Evolutionary conservation across 2,329 filamentous ascomycete species (phyloP).

Genomic region (Ilyonectria robusta): DNA sequence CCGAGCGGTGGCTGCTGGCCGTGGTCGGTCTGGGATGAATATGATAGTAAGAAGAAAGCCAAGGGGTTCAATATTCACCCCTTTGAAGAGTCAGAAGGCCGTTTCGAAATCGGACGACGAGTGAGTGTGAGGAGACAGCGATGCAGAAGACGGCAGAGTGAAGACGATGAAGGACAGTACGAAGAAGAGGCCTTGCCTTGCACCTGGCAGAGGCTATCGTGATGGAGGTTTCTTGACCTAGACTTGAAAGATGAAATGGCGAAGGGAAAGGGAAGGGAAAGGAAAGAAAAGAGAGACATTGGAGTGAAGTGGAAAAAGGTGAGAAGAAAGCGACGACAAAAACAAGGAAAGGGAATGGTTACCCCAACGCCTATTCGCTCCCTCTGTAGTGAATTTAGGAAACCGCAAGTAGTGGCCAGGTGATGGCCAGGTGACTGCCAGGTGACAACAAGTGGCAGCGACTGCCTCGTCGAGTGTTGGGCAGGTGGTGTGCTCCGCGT

Average conservation of each 20-base stretch:
- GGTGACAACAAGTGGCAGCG: slow-evolving; percentile 9
- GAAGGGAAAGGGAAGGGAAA: neutral
- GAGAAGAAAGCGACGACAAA: slow-evolving; percentile 19
- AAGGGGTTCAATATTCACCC: neutral
- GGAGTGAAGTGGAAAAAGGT: slow-evolving; percentile 4
- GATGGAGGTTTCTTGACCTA: neutral
- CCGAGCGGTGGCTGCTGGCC: slow-evolving; percentile 1
- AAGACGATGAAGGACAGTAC: slow-evolving; percentile 27
- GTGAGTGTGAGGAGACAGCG: slow-evolving; percentile 14
- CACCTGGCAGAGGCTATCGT: neutral
- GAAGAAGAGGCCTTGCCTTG: slow-evolving; percentile 14
- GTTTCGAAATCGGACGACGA: neutral
- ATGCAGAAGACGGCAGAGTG: slow-evolving; percentile 23
- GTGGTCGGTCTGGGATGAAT: neutral
- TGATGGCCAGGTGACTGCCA: slow-evolving; percentile 21
- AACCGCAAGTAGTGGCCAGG: slow-evolving; percentile 26
- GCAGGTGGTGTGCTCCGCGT: neutral
- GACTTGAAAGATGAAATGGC: neutral
- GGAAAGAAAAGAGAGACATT: neutral
- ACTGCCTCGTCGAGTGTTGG: slow-evolving; percentile 5
- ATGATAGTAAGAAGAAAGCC: neutral
- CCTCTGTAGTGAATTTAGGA: slow-evolving; percentile 27
- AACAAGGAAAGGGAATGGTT: slow-evolving; percentile 29
- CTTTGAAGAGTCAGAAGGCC: slow-evolving; percentile 11
- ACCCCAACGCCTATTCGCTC: slow-evolving; percentile 30